These are phyloP conservation scores for Suhomyces pyralidae DNA, from an alignment of 805 yeast genomes.

Conservation along the genomic window DNA sequence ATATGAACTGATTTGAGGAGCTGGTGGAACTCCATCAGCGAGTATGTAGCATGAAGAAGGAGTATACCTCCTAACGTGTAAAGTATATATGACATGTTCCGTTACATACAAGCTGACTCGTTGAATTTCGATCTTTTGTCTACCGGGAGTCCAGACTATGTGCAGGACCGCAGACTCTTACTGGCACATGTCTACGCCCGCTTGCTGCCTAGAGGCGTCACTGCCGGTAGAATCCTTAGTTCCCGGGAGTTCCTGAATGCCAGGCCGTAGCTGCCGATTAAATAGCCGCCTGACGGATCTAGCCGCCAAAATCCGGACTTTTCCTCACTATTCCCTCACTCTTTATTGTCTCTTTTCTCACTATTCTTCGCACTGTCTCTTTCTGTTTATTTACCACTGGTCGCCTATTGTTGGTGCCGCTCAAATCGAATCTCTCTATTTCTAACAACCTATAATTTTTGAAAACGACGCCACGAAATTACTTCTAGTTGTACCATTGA, in stretches of 20 bases:
- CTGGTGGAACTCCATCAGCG: conserved; percentile 52
- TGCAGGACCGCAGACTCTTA: not conserved
- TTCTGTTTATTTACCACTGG: not conserved
- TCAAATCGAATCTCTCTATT: not conserved
- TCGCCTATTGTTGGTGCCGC: not conserved
- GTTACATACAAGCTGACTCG: not conserved
- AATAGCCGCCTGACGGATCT: not conserved
- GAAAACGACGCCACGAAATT: not conserved
- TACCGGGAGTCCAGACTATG: not conserved
- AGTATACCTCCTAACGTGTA: conserved; percentile 12
- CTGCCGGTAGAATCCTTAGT: not conserved
- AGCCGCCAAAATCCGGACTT: not conserved
- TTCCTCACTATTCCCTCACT: not conserved
- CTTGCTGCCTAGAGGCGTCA: not conserved
- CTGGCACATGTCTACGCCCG: not conserved
- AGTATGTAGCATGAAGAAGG: conserved; percentile 51
- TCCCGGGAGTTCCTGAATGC: not conserved
- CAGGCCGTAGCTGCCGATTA: not conserved
- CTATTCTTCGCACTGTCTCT: not conserved
- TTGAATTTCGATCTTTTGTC: not conserved
- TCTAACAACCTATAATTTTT: not conserved
- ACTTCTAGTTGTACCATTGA: not conserved
- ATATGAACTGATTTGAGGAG: conserved; percentile 21
- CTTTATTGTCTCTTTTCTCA: not conserved
- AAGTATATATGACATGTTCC: conserved; percentile 6